Conservation (phyloP, 306 rosid species). For the Prunus fruticosa region DNA sequence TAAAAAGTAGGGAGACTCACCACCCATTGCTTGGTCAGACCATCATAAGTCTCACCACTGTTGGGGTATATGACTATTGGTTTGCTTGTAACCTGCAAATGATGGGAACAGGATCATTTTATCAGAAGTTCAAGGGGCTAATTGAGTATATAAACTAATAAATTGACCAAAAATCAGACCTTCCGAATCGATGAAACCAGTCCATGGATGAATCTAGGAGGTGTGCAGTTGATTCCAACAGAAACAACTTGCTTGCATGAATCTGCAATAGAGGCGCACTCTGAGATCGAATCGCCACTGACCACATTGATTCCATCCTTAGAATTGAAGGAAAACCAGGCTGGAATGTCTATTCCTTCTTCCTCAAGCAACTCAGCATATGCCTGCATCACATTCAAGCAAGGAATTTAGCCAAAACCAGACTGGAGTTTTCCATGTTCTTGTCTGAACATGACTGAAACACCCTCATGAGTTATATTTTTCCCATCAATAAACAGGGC, state of each 20-base stretch:
- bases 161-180: slow-evolving; percentile 32
- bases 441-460: too few relatives aligned
- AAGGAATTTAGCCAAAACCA: neutral
- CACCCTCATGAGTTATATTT: too few relatives aligned
- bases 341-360: slow-evolving; percentile 74
- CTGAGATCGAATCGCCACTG: slow-evolving; percentile 73
- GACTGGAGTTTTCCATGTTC: neutral
- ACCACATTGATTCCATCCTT: slow-evolving; percentile 68
- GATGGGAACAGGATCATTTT: neutral
- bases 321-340: slow-evolving; percentile 82
- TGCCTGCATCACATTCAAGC: slow-evolving; percentile 50
- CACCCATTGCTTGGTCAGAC: slow-evolving; percentile 61
- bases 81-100: slow-evolving; percentile 63
- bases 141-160: neutral
- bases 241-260: slow-evolving; percentile 64
- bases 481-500: too few relatives aligned
- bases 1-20: slow-evolving; percentile 43
- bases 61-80: slow-evolving; percentile 78
- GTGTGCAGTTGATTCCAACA: slow-evolving; percentile 84
- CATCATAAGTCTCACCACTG: slow-evolving; percentile 82
- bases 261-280: slow-evolving; percentile 74
- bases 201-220: slow-evolving; percentile 78
- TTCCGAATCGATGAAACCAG: slow-evolving; percentile 51
- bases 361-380: slow-evolving; percentile 73
- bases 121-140: neutral